Conservation (phyloP, 495 filamentous ascomycete genomes). For the Xylaria bambusicola region DNA sequence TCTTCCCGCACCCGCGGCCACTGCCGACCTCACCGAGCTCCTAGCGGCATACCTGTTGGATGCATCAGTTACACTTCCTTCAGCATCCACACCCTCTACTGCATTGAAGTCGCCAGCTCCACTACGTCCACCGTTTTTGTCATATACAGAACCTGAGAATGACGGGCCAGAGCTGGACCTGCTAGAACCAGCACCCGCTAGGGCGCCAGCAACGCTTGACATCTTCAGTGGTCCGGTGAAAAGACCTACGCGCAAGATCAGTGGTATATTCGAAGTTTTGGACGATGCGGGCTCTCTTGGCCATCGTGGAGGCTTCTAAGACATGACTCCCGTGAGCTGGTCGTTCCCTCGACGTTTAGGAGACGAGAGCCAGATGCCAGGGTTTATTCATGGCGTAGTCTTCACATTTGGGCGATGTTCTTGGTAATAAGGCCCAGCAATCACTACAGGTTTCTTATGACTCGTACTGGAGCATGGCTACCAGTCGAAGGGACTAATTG, state of each 20-base stretch:
- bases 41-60: constrained; percentile 34
- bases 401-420: too few relatives aligned
- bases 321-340: too few relatives aligned
- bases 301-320: too few relatives aligned
- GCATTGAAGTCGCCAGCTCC: constrained; percentile 29
- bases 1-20: constrained; percentile 29
- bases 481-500: background rate
- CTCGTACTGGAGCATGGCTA: background rate
- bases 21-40: constrained; percentile 35
- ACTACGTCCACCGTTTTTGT: constrained; percentile 23
- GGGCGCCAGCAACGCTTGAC: constrained; percentile 12
- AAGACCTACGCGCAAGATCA: constrained; percentile 31
- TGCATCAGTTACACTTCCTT: constrained; percentile 17
- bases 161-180: constrained; percentile 32
- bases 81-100: constrained; percentile 25
- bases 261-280: constrained; percentile 40
- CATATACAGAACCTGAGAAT: constrained; percentile 26
- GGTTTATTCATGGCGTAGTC: background rate
- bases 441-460: too few relatives aligned
- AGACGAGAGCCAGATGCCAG: background rate
- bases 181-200: constrained; percentile 37
- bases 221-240: constrained; percentile 21
- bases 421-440: too few relatives aligned
- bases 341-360: too few relatives aligned
- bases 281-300: constrained; percentile 6